These are phyloP conservation scores for Hygrocybe punicea DNA, from an alignment of 768 basidiomycete genomes.

Conservation along the genomic window DNA sequence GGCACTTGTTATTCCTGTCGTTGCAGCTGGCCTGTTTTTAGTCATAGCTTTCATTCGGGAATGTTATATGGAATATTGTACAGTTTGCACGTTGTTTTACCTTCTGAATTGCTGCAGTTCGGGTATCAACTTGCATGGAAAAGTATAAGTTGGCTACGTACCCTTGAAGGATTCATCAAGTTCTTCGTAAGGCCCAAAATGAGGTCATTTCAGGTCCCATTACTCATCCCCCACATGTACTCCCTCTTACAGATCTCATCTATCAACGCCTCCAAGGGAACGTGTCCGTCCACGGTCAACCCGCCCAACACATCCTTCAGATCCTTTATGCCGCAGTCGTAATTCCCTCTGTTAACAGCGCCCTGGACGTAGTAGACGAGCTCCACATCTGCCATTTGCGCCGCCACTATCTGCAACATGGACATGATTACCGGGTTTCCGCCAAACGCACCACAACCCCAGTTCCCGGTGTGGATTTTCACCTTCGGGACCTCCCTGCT, in stretches of 20 bases:
- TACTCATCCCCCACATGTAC: background rate
- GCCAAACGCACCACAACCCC: constrained; percentile 19
- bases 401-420: constrained; percentile 14
- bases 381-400: constrained; percentile 11
- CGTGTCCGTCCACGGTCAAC: background rate
- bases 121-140: too few species aligned
- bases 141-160: too few species aligned
- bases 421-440: constrained; percentile 16
- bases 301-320: background rate
- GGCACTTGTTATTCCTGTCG: too few species aligned
- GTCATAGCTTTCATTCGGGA: too few species aligned
- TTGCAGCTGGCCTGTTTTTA: too few species aligned
- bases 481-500: background rate
- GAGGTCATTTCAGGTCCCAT: background rate
- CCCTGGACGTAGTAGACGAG: constrained; percentile 4
- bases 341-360: background rate
- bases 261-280: background rate
- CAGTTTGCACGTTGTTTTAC: background rate
- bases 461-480: constrained; percentile 13
- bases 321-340: background rate
- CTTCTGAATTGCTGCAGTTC: background rate
- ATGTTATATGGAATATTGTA: background rate
- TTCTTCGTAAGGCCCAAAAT: too few species aligned
- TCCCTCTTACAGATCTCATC: background rate
- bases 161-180: too few species aligned